Evolutionary conservation across 164 flowering plant genomes (phyloP).

Genomic region (Vitis cinerea): DNA sequence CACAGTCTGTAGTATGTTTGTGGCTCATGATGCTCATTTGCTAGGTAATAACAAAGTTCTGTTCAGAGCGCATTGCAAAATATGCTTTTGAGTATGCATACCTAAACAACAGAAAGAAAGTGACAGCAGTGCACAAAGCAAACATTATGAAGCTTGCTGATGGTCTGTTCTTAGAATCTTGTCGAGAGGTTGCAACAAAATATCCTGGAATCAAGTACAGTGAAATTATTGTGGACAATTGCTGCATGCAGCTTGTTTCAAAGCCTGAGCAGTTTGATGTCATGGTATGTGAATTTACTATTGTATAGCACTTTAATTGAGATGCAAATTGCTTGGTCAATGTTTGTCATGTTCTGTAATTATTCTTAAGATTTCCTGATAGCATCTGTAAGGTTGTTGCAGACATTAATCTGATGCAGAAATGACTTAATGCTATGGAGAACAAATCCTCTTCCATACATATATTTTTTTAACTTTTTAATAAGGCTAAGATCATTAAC

Average conservation of each 20-base stretch:
- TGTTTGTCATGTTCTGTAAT: no score
- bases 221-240: constrained; percentile 92
- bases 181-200: constrained; percentile 81
- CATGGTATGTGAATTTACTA: constrained; percentile 52
- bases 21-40: constrained; percentile 24
- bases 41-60: constrained; percentile 96
- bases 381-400: no score
- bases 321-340: no score
- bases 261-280: constrained; percentile 98
- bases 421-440: no score
- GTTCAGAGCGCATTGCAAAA: constrained; percentile 88
- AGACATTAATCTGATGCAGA: no score
- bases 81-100: constrained; percentile 94
- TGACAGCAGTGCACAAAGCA: constrained; percentile 97
- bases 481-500: no score
- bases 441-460: no score
- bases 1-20: not conserved
- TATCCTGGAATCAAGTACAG: constrained; percentile 85
- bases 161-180: constrained; percentile 90
- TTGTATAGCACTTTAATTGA: no score
- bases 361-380: no score
- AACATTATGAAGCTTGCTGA: constrained; percentile 98
- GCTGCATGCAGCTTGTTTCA: constrained; percentile 97
- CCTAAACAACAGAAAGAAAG: constrained; percentile 85
- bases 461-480: no score